Percentiles rank a stretch among this genome's conserved stretches.
phyloP scores from a whole-genome alignment of 192 early-diverging fungal genomes.

The Thoreauomyces humboldtii region DNA sequence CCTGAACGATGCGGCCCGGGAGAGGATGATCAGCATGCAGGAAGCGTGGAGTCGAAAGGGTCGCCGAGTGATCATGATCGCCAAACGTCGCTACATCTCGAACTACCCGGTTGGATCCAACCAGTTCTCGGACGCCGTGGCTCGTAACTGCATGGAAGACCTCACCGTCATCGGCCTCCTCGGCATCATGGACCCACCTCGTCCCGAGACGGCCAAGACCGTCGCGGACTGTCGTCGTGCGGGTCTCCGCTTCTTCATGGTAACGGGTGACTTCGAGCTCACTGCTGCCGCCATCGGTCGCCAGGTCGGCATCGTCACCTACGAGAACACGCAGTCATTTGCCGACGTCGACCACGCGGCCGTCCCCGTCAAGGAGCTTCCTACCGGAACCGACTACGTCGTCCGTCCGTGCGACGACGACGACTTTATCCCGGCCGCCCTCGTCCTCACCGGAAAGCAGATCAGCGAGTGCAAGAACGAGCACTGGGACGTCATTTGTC shows the following conservation, averaged over 20 bases:
- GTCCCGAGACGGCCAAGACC: slow-evolving; percentile 63
- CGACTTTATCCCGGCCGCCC: not conserved
- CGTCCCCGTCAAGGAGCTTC: too few relatives aligned
- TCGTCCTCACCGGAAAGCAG: not conserved
- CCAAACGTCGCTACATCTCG: slow-evolving; percentile 25
- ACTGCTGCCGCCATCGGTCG: slow-evolving; percentile 80
- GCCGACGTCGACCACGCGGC: slow-evolving; percentile 24
- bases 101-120: not conserved
- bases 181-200: slow-evolving; percentile 82
- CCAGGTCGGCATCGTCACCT: slow-evolving; percentile 73
- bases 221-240: slow-evolving; percentile 61
- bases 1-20: slow-evolving; percentile 46
- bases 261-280: slow-evolving; percentile 75
- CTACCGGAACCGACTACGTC: too few relatives aligned
- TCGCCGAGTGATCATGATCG: slow-evolving; percentile 85
- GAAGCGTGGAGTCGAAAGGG: slow-evolving; percentile 66
- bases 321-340: too few relatives aligned
- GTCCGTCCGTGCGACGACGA: not conserved
- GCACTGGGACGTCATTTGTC: slow-evolving; percentile 68
- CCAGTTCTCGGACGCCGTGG: not conserved
- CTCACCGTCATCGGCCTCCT: slow-evolving; percentile 73
- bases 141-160: slow-evolving; percentile 12
- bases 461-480: slow-evolving; percentile 14
- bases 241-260: slow-evolving; percentile 75
- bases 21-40: slow-evolving; percentile 57